phyloP scores from a whole-genome alignment of 1,139 yeast species.

The Nematodospora anomalae region DNA sequence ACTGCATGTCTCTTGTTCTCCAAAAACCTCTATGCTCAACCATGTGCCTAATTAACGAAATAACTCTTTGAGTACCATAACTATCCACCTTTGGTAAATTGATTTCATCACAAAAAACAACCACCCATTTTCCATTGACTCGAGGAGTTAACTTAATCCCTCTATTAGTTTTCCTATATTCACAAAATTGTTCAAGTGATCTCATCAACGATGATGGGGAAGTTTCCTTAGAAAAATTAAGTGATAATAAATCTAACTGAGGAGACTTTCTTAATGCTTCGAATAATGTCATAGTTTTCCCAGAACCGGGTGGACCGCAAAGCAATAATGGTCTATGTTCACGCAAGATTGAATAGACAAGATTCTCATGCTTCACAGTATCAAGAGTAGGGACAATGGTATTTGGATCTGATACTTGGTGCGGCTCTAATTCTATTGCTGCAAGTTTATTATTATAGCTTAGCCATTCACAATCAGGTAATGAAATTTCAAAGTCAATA shows the following conservation, averaged over 20 bases:
- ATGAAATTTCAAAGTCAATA: slow-evolving; percentile 49
- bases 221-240: slow-evolving; percentile 86
- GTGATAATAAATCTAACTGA: slow-evolving; percentile 58
- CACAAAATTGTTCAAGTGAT: slow-evolving; percentile 73
- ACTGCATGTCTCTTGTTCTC: slow-evolving; percentile 56
- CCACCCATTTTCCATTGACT: slow-evolving; percentile 68
- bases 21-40: slow-evolving; percentile 79
- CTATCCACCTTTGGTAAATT: slow-evolving; percentile 74
- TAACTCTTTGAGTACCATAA: slow-evolving; percentile 76
- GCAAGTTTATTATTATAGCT: slow-evolving; percentile 49
- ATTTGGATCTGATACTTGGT: slow-evolving; percentile 61
- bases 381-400: slow-evolving; percentile 78
- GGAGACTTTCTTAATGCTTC: slow-evolving; percentile 64
- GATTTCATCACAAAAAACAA: slow-evolving; percentile 89
- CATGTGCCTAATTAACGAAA: slow-evolving; percentile 75
- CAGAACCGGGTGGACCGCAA: slow-evolving; percentile 98
- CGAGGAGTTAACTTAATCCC: slow-evolving; percentile 63
- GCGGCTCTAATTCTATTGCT: slow-evolving; percentile 55
- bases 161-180: slow-evolving; percentile 50
- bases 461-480: slow-evolving; percentile 53
- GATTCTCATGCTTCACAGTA: slow-evolving; percentile 64
- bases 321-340: slow-evolving; percentile 65
- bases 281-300: slow-evolving; percentile 89
- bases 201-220: slow-evolving; percentile 61
- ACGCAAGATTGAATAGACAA: slow-evolving; percentile 57